These are phyloP conservation scores for Polytrichum formosum DNA, from an alignment of 225 moss, liverwort and hornwort genomes.

Conservation along the genomic window DNA sequence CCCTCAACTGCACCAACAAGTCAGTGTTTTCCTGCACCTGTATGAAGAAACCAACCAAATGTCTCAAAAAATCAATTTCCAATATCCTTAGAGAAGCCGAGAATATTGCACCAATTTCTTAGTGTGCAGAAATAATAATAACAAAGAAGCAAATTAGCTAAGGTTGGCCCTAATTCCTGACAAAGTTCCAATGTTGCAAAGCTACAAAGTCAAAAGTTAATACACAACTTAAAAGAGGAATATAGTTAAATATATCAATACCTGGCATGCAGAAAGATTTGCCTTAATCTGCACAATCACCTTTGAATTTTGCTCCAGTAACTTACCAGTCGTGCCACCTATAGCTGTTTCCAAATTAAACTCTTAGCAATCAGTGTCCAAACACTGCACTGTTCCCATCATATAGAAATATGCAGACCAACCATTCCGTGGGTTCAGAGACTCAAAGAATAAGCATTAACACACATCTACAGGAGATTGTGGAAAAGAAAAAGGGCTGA, in stretches of 20 bases:
- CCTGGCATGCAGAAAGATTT: slow-evolving; percentile 89
- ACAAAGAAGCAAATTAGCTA: too few relatives aligned
- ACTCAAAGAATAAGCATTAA: background rate
- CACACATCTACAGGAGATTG: slow-evolving; percentile 17
- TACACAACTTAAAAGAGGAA: background rate
- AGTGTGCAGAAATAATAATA: too few relatives aligned
- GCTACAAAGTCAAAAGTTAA: background rate
- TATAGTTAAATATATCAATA: slow-evolving; percentile 11
- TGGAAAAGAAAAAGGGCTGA: slow-evolving; percentile 29
- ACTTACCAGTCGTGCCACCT: slow-evolving; percentile 85
- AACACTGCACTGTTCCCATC: background rate
- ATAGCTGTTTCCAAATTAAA: slow-evolving; percentile 59
- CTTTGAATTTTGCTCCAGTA: slow-evolving; percentile 81
- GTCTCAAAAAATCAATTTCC: background rate
- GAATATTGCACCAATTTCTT: too few relatives aligned
- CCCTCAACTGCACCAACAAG: slow-evolving; percentile 68
- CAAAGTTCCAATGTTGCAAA: background rate
- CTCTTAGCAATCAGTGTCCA: slow-evolving; percentile 15
- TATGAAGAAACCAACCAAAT: slow-evolving; percentile 5
- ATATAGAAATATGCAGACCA: background rate
- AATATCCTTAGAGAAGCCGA: too few relatives aligned
- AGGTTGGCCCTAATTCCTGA: background rate
- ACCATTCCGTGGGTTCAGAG: background rate
- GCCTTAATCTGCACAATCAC: slow-evolving; percentile 79
- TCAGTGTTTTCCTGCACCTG: slow-evolving; percentile 90